Conservation (phyloP, 148 eudicot genomes). For the Nepenthes gracilis region DNA sequence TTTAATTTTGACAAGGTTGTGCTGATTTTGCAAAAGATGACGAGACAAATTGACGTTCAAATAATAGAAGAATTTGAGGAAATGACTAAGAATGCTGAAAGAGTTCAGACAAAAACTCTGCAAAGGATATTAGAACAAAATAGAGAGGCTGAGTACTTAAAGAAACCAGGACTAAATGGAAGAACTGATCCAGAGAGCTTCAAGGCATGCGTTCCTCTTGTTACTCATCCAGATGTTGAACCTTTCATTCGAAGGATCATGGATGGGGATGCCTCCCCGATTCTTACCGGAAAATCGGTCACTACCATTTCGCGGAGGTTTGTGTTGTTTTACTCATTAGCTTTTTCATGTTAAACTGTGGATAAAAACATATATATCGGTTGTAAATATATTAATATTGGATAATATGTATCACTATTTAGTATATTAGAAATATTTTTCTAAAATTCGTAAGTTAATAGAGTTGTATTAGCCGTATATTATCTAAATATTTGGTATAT, state of each 20-base stretch:
- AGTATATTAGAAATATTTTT: too few relatives aligned
- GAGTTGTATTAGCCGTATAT: too few relatives aligned
- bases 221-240: constrained; percentile 40
- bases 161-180: constrained; percentile 12
- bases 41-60: neutral
- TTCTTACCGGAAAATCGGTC: constrained; percentile 69
- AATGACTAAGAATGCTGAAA: constrained; percentile 4
- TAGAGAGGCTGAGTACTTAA: constrained; percentile 4
- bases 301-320: constrained; percentile 35
- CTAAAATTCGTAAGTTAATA: too few relatives aligned
- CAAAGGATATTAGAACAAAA: constrained; percentile 7
- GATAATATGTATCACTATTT: too few relatives aligned
- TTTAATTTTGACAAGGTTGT: neutral
- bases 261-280: constrained; percentile 50
- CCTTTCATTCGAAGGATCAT: constrained; percentile 56
- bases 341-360: too few relatives aligned
- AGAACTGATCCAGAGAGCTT: constrained; percentile 51
- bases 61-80: constrained; percentile 5
- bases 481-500: too few relatives aligned
- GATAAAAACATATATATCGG: too few relatives aligned
- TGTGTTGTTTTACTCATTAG: too few relatives aligned
- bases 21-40: constrained; percentile 7
- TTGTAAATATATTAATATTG: too few relatives aligned
- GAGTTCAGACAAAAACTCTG: constrained; percentile 6
- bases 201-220: constrained; percentile 67